Percentiles rank a stretch among this genome's conserved stretches.
Conservation (phyloP, 208 protist genomes). For the Trichomonas gallinae region DNA sequence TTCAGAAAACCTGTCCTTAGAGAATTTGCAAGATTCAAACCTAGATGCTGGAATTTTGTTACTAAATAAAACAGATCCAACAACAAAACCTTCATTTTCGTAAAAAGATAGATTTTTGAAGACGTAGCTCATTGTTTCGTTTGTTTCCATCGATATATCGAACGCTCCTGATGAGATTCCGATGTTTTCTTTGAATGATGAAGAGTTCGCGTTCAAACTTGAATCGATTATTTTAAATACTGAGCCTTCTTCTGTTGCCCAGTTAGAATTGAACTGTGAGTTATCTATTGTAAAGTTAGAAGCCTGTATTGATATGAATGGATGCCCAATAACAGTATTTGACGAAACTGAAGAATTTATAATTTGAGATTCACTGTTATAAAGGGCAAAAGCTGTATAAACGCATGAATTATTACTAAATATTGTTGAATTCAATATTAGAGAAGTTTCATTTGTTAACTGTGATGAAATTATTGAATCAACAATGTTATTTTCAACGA, state of each 20-base stretch:
- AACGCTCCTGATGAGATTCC: neutral
- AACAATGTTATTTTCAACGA: neutral
- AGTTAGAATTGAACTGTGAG: neutral
- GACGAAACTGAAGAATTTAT: neutral
- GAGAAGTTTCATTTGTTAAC: neutral
- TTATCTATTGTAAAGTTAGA: neutral
- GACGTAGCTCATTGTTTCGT: neutral
- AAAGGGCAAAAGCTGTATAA: neutral
- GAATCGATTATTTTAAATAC: neutral
- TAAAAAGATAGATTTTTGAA: neutral
- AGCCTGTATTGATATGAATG: neutral
- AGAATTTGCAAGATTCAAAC: conserved; percentile 16
- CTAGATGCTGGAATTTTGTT: neutral
- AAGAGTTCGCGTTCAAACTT: neutral
- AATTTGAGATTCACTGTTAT: neutral
- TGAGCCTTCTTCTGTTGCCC: neutral
- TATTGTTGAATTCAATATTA: neutral
- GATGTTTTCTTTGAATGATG: neutral
- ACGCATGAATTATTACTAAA: neutral
- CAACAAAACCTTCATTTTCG: neutral
- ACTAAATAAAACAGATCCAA: neutral
- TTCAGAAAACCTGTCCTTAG: neutral
- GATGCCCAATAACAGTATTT: neutral
- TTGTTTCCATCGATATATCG: neutral
- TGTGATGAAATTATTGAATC: neutral